Evolutionary conservation across 176 grass and related monocot genomes (phyloP).

Genomic region (Saccharum spontaneum): DNA sequence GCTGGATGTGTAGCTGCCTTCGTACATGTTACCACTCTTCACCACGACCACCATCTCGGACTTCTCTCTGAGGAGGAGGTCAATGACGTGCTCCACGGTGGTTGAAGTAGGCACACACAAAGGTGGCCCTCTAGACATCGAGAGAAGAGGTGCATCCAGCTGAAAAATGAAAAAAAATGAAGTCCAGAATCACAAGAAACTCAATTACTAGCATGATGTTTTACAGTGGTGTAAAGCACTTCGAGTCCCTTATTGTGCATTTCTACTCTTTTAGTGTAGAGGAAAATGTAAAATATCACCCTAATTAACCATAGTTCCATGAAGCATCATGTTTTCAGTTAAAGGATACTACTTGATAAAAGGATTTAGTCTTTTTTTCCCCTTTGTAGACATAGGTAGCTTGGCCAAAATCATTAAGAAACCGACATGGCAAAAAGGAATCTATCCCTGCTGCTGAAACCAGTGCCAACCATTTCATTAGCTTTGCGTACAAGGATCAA

Average conservation of each 20-base stretch:
- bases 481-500: slow-evolving; percentile 13
- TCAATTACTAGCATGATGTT: neutral
- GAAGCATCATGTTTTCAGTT: neutral
- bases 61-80: slow-evolving; percentile 68
- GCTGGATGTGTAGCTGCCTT: slow-evolving; percentile 61
- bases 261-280: neutral
- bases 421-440: neutral
- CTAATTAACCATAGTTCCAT: neutral
- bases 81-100: slow-evolving; percentile 65
- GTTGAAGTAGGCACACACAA: slow-evolving; percentile 63
- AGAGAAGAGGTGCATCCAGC: slow-evolving; percentile 72
- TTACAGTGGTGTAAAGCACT: neutral
- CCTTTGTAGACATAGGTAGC: neutral
- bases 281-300: neutral
- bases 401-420: neutral
- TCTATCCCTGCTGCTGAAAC: neutral
- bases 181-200: neutral
- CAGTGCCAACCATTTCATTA: neutral
- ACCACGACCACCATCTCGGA: slow-evolving; percentile 68
- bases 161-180: slow-evolving; percentile 25
- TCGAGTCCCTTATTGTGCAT: neutral
- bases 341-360: neutral
- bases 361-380: neutral
- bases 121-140: slow-evolving; percentile 60
- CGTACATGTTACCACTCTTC: slow-evolving; percentile 57